Percentiles rank a stretch among this genome's conserved stretches.
phyloP scores from a whole-genome alignment of 2,329 filamentous ascomycete species.

The Trichoderma sp. region DNA sequence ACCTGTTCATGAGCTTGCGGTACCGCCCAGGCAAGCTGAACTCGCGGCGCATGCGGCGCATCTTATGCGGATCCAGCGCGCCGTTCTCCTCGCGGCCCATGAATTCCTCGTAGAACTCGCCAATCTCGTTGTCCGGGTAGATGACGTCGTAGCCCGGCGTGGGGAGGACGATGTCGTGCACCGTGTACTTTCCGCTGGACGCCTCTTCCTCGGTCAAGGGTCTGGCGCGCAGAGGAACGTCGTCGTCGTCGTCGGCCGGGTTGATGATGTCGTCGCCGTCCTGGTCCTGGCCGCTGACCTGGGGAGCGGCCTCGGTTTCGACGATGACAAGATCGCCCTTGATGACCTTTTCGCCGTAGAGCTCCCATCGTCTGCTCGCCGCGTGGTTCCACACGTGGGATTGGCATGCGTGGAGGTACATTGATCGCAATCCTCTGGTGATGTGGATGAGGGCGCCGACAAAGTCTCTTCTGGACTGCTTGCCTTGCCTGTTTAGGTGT shows the following conservation, averaged over 20 bases:
- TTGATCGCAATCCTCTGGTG: conserved; percentile 75
- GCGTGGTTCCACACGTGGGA: conserved; percentile 90
- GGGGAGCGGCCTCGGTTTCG: conserved; percentile 33
- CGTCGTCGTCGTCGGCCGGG: conserved; percentile 42
- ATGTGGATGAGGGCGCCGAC: conserved; percentile 78
- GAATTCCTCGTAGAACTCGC: conserved; percentile 78
- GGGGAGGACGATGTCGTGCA: conserved; percentile 87
- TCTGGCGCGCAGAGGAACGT: conserved; percentile 57
- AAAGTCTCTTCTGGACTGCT: conserved; percentile 60
- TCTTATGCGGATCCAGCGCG: conserved; percentile 73
- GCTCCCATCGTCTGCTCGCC: conserved; percentile 74
- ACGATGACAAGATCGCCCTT: conserved; percentile 79
- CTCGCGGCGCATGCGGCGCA: conserved; percentile 83
- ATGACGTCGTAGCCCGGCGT: conserved; percentile 87
- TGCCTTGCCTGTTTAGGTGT: conserved; percentile 59
- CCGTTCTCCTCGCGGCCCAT: conserved; percentile 81
- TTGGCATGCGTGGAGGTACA: conserved; percentile 98
- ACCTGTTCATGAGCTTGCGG: conserved; percentile 74
- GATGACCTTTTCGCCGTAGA: conserved; percentile 69
- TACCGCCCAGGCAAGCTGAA: conserved; percentile 87
- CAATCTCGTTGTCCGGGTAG: conserved; percentile 81
- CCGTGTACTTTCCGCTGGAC: conserved; percentile 68
- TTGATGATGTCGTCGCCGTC: conserved; percentile 49
- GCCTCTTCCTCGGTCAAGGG: conserved; percentile 75
- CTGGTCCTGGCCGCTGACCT: conserved; percentile 57